These are phyloP conservation scores for Lindgomyces ingoldianus DNA, from an alignment of 495 filamentous ascomycete genomes.

Conservation along the genomic window DNA sequence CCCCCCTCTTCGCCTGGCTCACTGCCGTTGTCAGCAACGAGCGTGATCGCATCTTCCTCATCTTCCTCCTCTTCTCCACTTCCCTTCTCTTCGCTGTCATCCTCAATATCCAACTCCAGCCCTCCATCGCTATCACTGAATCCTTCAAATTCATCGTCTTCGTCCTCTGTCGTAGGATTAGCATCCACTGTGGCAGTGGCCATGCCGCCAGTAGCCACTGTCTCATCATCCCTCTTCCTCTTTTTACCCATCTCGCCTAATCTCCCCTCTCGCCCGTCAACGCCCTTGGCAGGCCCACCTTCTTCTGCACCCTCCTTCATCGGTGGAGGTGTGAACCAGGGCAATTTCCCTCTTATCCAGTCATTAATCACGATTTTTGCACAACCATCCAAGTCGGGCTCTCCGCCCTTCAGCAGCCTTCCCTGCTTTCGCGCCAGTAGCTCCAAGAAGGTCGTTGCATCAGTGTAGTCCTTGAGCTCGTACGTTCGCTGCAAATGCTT, in stretches of 20 bases:
- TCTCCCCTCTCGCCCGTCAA: conserved; percentile 60
- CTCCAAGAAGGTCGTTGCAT: conserved; percentile 81
- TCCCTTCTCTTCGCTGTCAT: conserved; percentile 13
- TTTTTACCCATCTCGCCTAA: conserved; percentile 66
- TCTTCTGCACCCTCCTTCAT: conserved; percentile 50
- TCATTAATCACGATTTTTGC: conserved; percentile 96
- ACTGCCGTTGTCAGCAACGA: no score
- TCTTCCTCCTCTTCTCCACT: conserved; percentile 10
- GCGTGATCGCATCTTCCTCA: conserved; percentile 10
- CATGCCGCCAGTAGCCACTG: conserved; percentile 43
- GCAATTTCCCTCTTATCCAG: conserved; percentile 90
- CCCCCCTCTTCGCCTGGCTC: no score
- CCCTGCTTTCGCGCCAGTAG: conserved; percentile 85
- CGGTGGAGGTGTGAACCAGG: conserved; percentile 90
- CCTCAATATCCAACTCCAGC: conserved; percentile 29
- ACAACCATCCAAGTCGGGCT: conserved; percentile 88
- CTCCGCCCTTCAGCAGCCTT: conserved; percentile 80
- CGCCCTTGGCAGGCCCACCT: conserved; percentile 47
- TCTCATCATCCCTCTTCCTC: conserved; percentile 49
- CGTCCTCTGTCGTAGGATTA: conserved; percentile 32
- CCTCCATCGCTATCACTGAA: conserved; percentile 53
- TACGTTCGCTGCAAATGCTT: conserved; percentile 94
- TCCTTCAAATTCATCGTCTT: conserved; percentile 54
- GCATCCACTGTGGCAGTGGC: conserved; percentile 37
- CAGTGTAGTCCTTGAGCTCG: conserved; percentile 71